phyloP scores from a whole-genome alignment of 352 stramenopile species.

The Pythium myriotylum region DNA sequence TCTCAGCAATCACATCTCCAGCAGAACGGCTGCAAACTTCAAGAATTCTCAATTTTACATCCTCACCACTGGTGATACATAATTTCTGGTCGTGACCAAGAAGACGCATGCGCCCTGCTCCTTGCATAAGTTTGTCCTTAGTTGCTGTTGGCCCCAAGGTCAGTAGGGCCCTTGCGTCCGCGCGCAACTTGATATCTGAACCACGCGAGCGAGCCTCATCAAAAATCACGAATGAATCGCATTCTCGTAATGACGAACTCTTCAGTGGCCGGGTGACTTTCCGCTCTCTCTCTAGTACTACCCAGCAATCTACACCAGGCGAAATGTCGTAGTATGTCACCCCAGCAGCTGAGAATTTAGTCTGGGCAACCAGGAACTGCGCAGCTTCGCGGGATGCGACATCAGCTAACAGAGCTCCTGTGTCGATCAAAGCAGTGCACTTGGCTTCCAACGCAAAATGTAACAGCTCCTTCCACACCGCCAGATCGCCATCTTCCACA shows the following conservation, averaged over 20 bases:
- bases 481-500: background rate
- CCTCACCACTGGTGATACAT: conserved; percentile 63
- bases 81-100: conserved; percentile 74
- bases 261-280: conserved; percentile 48
- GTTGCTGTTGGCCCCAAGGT: conserved; percentile 85
- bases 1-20: background rate
- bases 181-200: conserved; percentile 86
- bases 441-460: background rate
- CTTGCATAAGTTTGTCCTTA: conserved; percentile 94
- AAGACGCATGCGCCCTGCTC: conserved; percentile 83
- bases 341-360: conserved; percentile 34
- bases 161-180: conserved; percentile 67
- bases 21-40: background rate
- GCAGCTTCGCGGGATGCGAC: conserved; percentile 56
- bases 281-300: conserved; percentile 65
- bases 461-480: background rate
- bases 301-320: conserved; percentile 62
- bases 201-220: conserved; percentile 89
- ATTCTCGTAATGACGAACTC: conserved; percentile 71
- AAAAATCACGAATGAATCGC: conserved; percentile 90
- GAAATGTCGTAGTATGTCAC: conserved; percentile 85
- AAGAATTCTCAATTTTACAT: conserved; percentile 60
- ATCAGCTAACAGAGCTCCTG: conserved; percentile 78
- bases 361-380: conserved; percentile 40
- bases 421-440: conserved; percentile 62